A percentile compares a stretch with the other conserved stretches of the same genome.
Evolutionary conservation across 768 basidiomycete genomes (phyloP).

Genomic region (Guyanaporus albipodus): DNA sequence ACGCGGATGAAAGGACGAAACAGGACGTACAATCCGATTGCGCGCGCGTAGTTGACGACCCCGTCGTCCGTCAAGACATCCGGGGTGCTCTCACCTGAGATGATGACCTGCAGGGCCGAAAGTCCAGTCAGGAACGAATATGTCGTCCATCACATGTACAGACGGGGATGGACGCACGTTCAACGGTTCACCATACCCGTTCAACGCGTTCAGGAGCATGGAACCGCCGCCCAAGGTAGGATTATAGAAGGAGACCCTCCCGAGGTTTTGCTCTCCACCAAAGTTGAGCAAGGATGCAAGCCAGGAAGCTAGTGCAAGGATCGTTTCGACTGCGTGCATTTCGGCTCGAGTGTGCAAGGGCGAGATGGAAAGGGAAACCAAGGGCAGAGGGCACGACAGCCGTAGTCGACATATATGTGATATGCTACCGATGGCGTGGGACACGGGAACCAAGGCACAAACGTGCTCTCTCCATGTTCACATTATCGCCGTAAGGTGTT

Average conservation of each 20-base stretch:
- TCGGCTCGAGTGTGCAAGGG: neutral
- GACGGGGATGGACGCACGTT: conserved; percentile 31
- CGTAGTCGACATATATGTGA: neutral
- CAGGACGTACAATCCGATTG: conserved; percentile 62
- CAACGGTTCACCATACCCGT: conserved; percentile 41
- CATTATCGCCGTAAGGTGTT: too few relatives aligned
- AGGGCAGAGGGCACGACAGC: neutral
- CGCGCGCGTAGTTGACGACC: conserved; percentile 53
- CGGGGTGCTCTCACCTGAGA: conserved; percentile 60
- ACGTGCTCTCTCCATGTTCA: too few relatives aligned
- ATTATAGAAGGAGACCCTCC: conserved; percentile 30
- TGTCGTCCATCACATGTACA: neutral
- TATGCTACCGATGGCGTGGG: neutral
- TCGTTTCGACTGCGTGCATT: conserved; percentile 5
- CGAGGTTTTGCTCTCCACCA: neutral
- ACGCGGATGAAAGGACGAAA: too few relatives aligned
- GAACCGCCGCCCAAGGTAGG: conserved; percentile 40
- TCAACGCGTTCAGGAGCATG: conserved; percentile 36
- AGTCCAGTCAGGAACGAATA: neutral
- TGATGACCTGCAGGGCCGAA: conserved; percentile 45
- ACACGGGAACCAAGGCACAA: neutral
- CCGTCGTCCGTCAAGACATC: conserved; percentile 53
- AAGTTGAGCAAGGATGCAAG: conserved; percentile 4
- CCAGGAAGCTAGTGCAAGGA: neutral
- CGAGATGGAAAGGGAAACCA: neutral